These are phyloP conservation scores for Camelina sativa DNA, from an alignment of 345 rosid genomes.

Conservation along the genomic window DNA sequence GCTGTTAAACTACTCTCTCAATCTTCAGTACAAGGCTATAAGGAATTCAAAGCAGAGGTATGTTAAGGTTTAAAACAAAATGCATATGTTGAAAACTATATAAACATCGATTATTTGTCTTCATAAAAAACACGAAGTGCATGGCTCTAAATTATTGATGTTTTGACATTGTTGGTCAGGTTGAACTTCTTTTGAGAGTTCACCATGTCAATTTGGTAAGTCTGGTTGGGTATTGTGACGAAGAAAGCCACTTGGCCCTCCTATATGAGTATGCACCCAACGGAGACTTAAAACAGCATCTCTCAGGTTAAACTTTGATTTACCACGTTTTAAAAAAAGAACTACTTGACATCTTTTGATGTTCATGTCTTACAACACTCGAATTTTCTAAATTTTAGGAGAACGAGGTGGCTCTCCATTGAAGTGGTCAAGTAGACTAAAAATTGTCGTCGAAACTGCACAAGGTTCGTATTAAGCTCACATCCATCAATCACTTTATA, in stretches of 20 bases:
- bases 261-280: conserved; percentile 47
- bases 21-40: conserved; percentile 35
- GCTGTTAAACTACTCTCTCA: conserved; percentile 42
- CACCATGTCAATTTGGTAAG: conserved; percentile 44
- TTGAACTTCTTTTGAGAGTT: conserved; percentile 44
- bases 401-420: conserved; percentile 12
- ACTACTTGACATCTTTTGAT: background rate
- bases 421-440: conserved; percentile 49
- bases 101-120: background rate
- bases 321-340: background rate
- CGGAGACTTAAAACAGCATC: conserved; percentile 22
- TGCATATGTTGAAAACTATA: background rate
- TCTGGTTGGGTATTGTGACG: conserved; percentile 44
- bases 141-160: background rate
- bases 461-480: conserved; percentile 36
- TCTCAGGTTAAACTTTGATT: conserved; percentile 19
- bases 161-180: background rate
- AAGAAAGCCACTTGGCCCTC: conserved; percentile 37
- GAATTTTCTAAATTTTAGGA: background rate
- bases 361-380: background rate
- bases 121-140: background rate
- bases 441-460: conserved; percentile 50
- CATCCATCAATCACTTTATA: background rate
- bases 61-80: background rate
- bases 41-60: conserved; percentile 46